These are phyloP conservation scores for Globisporangium uncinulatum DNA, from an alignment of 352 stramenopile genomes.

Conservation along the genomic window DNA sequence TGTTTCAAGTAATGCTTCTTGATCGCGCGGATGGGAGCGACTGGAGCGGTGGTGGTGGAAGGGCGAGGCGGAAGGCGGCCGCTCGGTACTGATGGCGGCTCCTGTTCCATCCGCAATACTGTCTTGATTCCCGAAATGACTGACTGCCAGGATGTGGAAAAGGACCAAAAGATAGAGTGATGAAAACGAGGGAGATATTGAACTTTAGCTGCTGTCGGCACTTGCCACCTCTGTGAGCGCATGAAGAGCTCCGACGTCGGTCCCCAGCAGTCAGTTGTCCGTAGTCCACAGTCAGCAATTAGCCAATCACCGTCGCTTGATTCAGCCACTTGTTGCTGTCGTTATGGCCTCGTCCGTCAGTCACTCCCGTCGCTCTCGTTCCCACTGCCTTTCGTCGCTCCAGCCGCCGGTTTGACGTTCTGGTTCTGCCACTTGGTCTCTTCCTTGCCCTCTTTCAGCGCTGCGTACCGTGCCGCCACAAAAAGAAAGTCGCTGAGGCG, in stretches of 20 bases:
- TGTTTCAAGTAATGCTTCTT: slow-evolving; percentile 20
- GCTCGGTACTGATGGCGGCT: too few species aligned
- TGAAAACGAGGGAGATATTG: neutral
- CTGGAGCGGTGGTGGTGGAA: neutral
- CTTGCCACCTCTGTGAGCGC: too few species aligned
- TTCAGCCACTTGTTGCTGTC: neutral
- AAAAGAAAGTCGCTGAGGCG: slow-evolving; percentile 86
- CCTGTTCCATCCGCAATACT: too few species aligned
- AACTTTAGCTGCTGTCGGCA: neutral
- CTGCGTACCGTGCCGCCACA: slow-evolving; percentile 64
- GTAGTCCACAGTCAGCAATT: too few species aligned
- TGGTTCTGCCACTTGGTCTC: slow-evolving; percentile 80
- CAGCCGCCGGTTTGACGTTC: slow-evolving; percentile 42
- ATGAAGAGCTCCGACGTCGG: too few species aligned
- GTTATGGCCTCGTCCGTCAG: neutral
- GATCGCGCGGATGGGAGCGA: neutral
- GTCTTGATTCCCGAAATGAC: too few species aligned
- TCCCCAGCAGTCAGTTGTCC: too few species aligned
- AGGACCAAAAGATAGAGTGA: neutral
- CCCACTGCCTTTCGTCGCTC: neutral
- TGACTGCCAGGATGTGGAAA: too few species aligned
- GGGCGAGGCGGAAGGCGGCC: neutral
- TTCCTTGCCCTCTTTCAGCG: slow-evolving; percentile 54
- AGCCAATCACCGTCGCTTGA: too few species aligned
- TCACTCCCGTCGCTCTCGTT: neutral